phyloP scores from a whole-genome alignment of 371 early-diverging fungal species.

The Mucor piriformis region DNA sequence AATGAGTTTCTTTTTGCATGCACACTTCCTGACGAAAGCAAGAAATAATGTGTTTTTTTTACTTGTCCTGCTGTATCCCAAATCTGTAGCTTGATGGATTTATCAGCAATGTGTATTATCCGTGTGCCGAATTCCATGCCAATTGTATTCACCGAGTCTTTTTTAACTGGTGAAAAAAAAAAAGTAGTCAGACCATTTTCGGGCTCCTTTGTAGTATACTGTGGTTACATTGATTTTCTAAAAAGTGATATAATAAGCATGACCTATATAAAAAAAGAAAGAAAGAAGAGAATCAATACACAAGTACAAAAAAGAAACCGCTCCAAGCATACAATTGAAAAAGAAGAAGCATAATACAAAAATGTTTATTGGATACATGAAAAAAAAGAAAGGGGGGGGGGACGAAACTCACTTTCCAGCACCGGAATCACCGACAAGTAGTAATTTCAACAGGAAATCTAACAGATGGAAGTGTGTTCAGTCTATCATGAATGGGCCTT shows the following conservation, averaged over 20 bases:
- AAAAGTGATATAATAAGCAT: conserved; percentile 67
- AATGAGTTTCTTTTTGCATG: not conserved
- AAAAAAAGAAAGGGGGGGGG: not conserved
- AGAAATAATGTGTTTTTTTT: conserved; percentile 6
- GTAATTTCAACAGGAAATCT: conserved; percentile 64
- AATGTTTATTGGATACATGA: not conserved
- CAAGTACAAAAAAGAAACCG: not conserved
- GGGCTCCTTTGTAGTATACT: not conserved
- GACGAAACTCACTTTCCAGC: conserved; percentile 59
- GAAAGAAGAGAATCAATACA: not conserved
- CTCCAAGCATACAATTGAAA: not conserved
- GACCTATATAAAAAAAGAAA: conserved; percentile 42
- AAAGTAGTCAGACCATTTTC: too few species aligned
- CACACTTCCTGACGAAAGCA: not conserved
- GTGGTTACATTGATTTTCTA: conserved; percentile 63
- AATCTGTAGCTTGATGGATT: conserved; percentile 76
- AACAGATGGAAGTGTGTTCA: not conserved
- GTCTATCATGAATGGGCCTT: not conserved
- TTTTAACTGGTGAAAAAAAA: conserved; percentile 48
- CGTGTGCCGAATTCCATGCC: conserved; percentile 74
- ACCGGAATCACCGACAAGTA: conserved; percentile 67
- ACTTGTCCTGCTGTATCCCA: conserved; percentile 91
- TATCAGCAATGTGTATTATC: conserved; percentile 66
- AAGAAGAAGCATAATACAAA: not conserved
- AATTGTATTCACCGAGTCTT: conserved; percentile 67